Percentiles rank a stretch among this genome's conserved stretches.
phyloP scores from a whole-genome alignment of 495 filamentous ascomycete species.

The Neurospora hispaniola region DNA sequence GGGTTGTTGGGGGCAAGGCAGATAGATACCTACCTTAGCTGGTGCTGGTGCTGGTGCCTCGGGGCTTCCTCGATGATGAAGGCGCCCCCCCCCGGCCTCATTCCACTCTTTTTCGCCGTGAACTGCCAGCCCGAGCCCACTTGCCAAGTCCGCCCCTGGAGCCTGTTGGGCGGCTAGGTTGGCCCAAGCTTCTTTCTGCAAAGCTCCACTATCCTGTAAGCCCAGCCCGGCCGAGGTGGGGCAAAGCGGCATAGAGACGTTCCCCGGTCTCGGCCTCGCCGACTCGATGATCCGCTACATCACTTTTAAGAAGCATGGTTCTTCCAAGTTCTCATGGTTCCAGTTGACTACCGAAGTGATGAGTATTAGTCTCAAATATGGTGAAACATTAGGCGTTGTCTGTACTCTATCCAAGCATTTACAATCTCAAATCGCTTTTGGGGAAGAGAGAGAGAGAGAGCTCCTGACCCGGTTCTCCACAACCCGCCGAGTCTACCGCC shows the following conservation, averaged over 20 bases:
- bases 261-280: too few species aligned
- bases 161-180: conserved; percentile 12
- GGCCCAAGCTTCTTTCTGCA: conserved; percentile 17
- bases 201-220: background rate
- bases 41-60: background rate
- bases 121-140: background rate
- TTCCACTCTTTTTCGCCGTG: background rate
- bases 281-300: too few species aligned
- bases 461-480: background rate
- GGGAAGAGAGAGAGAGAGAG: background rate
- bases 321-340: too few species aligned
- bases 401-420: background rate
- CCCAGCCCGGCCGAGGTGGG: background rate
- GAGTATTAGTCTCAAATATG: background rate
- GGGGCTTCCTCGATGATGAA: conserved; percentile 17
- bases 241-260: background rate
- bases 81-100: conserved; percentile 1
- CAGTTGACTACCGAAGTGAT: background rate
- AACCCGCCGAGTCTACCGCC: background rate
- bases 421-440: background rate
- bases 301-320: too few species aligned
- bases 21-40: background rate
- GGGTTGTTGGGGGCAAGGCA: conserved; percentile 12
- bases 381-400: background rate
- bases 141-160: background rate